Evolutionary conservation across 2,329 filamentous ascomycete genomes (phyloP).

Genomic region (Penicillium janthinellum): DNA sequence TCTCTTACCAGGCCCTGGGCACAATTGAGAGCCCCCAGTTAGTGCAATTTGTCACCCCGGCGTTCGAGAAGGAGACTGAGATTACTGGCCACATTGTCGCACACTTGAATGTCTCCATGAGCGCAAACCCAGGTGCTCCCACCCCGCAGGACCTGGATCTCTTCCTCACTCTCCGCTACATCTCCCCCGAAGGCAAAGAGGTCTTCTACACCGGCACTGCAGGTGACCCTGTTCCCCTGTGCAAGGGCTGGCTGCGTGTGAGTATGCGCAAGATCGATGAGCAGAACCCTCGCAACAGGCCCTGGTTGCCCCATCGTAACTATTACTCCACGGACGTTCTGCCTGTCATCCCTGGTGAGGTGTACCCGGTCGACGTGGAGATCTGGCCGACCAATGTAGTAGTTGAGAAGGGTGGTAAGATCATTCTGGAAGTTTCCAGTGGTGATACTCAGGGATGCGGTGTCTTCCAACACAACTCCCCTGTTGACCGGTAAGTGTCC

Average conservation of each 20-base stretch:
- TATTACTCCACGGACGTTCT: conserved; percentile 53
- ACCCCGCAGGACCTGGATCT: conserved; percentile 56
- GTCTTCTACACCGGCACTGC: conserved; percentile 59
- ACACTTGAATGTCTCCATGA: conserved; percentile 63
- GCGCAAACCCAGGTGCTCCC: conserved; percentile 39
- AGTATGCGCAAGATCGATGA: conserved; percentile 53
- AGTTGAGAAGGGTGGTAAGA: conserved; percentile 34
- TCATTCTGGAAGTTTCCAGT: conserved; percentile 37
- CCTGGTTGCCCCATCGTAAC: conserved; percentile 53
- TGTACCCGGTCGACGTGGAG: conserved; percentile 55
- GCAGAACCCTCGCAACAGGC: conserved; percentile 46
- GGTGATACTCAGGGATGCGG: conserved; percentile 56
- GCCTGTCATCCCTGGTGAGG: conserved; percentile 52
- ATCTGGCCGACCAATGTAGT: conserved; percentile 44
- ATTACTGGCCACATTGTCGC: conserved; percentile 69
- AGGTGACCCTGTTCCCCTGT: conserved; percentile 56
- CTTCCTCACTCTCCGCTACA: conserved; percentile 58
- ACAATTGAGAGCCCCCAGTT: conserved; percentile 56
- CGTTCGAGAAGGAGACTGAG: conserved; percentile 66
- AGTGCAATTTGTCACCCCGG: conserved; percentile 59
- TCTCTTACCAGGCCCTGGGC: conserved; percentile 63
- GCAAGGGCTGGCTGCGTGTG: conserved; percentile 59
- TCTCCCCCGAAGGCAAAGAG: conserved; percentile 53
- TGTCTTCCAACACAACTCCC: conserved; percentile 51
- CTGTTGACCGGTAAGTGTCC: conserved; percentile 34